phyloP scores from a whole-genome alignment of 306 rosid genomes.

The Alnus rubra region DNA sequence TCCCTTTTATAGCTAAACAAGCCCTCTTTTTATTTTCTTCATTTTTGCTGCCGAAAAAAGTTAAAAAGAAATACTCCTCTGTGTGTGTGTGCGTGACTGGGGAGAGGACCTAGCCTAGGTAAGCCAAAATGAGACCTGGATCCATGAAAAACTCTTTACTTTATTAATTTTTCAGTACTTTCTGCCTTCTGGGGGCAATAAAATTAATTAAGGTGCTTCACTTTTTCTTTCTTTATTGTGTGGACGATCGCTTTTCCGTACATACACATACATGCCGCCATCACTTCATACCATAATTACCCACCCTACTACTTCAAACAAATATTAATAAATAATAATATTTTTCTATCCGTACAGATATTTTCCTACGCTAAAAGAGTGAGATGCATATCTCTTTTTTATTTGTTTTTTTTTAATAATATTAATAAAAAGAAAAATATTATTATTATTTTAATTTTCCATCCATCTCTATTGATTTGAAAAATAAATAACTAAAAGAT shows the following conservation, averaged over 20 bases:
- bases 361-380: too few relatives aligned
- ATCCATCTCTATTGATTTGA: too few relatives aligned
- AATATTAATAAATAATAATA: too few relatives aligned
- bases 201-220: neutral
- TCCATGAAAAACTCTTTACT: neutral
- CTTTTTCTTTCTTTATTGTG: neutral
- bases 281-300: neutral
- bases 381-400: too few relatives aligned
- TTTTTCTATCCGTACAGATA: too few relatives aligned
- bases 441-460: too few relatives aligned
- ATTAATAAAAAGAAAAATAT: too few relatives aligned
- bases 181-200: neutral
- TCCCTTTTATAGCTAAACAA: slow-evolving; percentile 32
- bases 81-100: neutral
- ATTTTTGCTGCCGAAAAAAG: neutral
- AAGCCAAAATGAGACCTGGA: neutral
- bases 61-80: neutral
- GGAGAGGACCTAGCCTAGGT: neutral
- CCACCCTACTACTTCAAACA: neutral
- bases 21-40: neutral
- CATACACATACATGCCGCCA: slow-evolving; percentile 9
- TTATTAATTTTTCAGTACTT: neutral
- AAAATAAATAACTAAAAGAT: too few relatives aligned
- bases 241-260: slow-evolving; percentile 22
- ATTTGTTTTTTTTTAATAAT: too few relatives aligned